phyloP scores from a whole-genome alignment of 2,329 filamentous ascomycete species.

The Fusarium sp. region DNA sequence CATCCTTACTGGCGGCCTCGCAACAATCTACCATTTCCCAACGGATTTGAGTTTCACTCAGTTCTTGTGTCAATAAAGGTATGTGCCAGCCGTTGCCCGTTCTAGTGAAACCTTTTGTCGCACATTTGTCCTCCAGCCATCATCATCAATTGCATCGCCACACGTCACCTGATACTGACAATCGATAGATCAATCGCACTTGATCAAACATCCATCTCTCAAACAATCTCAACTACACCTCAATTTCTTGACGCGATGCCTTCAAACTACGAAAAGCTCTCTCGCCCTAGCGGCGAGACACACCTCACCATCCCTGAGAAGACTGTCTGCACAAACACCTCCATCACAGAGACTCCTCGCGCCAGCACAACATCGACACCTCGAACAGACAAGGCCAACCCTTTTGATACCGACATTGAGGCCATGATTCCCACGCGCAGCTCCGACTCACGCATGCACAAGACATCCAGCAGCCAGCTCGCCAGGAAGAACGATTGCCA shows the following conservation, averaged over 20 bases:
- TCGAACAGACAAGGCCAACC: conserved; percentile 61
- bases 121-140: conserved; percentile 29
- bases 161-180: conserved; percentile 38
- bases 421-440: conserved; percentile 60
- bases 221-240: neutral
- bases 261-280: conserved; percentile 49
- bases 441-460: conserved; percentile 53
- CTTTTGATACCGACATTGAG: conserved; percentile 73
- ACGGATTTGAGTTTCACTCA: conserved; percentile 26
- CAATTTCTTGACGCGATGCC: conserved; percentile 42
- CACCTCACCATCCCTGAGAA: conserved; percentile 51
- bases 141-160: conserved; percentile 16
- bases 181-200: conserved; percentile 18
- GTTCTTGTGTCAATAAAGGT: conserved; percentile 27
- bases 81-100: conserved; percentile 32
- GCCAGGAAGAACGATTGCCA: conserved; percentile 64
- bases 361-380: conserved; percentile 62
- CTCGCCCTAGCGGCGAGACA: conserved; percentile 45
- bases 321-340: conserved; percentile 49
- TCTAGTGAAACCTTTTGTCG: conserved; percentile 32
- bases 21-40: conserved; percentile 13
- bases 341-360: conserved; percentile 46
- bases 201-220: neutral
- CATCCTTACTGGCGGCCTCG: conserved; percentile 19
- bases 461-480: conserved; percentile 46